Percentiles rank a stretch among this genome's conserved stretches.
Evolutionary conservation across 805 yeast species (phyloP).

Genomic region (Candida morakotiae): DNA sequence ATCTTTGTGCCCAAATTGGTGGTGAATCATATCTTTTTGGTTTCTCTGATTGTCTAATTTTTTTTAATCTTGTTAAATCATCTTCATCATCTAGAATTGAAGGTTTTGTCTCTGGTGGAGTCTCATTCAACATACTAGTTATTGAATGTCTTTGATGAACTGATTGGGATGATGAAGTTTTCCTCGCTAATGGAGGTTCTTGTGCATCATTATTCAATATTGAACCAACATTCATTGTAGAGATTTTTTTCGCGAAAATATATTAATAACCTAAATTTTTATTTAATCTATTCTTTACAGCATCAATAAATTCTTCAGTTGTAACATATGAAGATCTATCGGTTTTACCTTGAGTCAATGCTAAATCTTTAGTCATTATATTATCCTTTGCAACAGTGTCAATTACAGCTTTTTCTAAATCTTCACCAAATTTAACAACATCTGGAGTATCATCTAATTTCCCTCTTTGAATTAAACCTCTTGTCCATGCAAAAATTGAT

Average conservation of each 20-base stretch:
- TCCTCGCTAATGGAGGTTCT: neutral
- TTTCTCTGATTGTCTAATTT: constrained; percentile 29
- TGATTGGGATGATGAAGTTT: constrained; percentile 6
- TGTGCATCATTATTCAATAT: constrained; percentile 31
- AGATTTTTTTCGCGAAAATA: neutral
- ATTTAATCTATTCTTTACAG: constrained; percentile 66
- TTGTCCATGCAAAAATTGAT: constrained; percentile 94
- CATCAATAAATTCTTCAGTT: constrained; percentile 86
- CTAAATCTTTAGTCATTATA: constrained; percentile 95
- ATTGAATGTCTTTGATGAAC: constrained; percentile 25
- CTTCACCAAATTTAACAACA: constrained; percentile 74
- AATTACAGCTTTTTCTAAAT: constrained; percentile 76
- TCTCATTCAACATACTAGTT: constrained; percentile 24
- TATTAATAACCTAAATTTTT: constrained; percentile 18
- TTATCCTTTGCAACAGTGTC: constrained; percentile 82
- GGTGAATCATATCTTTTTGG: constrained; percentile 61
- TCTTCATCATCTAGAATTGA: constrained; percentile 15
- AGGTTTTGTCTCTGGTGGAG: constrained; percentile 7
- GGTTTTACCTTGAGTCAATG: constrained; percentile 83
- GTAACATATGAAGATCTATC: constrained; percentile 80
- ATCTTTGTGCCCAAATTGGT: constrained; percentile 84
- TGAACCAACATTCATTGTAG: constrained; percentile 35
- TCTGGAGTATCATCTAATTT: constrained; percentile 82
- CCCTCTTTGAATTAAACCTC: constrained; percentile 92
- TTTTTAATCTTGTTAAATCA: constrained; percentile 24